phyloP scores from a whole-genome alignment of 75 land plant genomes.

The Ceratopteris richardii region DNA sequence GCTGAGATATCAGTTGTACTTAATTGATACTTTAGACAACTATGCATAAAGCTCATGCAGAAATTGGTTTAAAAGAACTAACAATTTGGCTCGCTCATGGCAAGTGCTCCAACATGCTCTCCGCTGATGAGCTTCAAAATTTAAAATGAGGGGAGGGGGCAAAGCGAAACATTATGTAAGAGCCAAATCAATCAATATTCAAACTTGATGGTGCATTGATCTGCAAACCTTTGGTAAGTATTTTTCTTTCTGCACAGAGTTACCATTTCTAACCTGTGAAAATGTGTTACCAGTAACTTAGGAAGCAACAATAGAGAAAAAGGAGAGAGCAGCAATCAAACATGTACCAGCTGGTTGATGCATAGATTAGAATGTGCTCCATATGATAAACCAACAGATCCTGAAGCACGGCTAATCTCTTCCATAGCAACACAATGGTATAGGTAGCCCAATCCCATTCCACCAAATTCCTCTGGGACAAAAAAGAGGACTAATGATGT shows the following conservation, averaged over 20 bases:
- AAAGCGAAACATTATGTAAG: constrained; percentile 3
- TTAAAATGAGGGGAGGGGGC: neutral
- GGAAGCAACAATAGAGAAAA: constrained; percentile 3
- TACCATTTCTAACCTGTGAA: constrained; percentile 83
- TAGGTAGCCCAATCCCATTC: constrained; percentile 91
- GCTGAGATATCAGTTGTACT: too few relatives aligned
- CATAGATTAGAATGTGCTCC: constrained; percentile 99
- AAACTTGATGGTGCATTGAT: neutral
- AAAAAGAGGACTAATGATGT: too few relatives aligned
- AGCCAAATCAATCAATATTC: too few relatives aligned
- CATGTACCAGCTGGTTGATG: constrained; percentile 97
- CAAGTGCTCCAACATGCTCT: constrained; percentile 97
- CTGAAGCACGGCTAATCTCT: constrained; percentile 98
- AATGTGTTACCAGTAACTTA: constrained; percentile 1
- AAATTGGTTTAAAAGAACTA: constrained; percentile 6
- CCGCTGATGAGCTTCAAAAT: constrained; percentile 81
- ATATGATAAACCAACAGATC: constrained; percentile 92
- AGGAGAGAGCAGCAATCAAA: too few relatives aligned
- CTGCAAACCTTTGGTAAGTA: constrained; percentile 81
- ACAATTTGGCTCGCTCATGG: constrained; percentile 99
- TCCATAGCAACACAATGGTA: constrained; percentile 99
- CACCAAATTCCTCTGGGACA: constrained; percentile 79
- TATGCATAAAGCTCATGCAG: too few relatives aligned
- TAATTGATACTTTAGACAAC: too few relatives aligned
- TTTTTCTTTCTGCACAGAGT: constrained; percentile 70